Conservation (phyloP, 2,329 filamentous ascomycete species). For the Nothopassalora personata region DNA sequence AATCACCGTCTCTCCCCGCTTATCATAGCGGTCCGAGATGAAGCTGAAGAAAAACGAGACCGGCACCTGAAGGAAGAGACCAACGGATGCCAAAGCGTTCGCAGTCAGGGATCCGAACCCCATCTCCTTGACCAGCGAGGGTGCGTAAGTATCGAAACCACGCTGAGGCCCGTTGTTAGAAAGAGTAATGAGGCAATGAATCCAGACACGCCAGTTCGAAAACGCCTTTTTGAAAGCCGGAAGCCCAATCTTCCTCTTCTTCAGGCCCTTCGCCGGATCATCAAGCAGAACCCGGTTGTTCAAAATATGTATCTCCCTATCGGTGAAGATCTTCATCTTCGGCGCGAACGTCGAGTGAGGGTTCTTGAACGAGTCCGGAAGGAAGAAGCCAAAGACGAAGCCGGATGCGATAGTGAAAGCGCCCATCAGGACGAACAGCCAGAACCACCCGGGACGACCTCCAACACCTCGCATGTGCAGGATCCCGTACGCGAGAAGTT, state of each 20-base stretch:
- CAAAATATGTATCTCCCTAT: constrained; percentile 30
- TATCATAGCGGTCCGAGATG: constrained; percentile 49
- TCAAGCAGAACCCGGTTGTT: constrained; percentile 27
- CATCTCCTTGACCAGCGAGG: constrained; percentile 27
- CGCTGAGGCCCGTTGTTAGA: constrained; percentile 30
- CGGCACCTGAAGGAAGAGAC: constrained; percentile 40
- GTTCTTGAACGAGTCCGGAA: constrained; percentile 30
- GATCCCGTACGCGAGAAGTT: constrained; percentile 42
- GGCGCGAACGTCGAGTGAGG: constrained; percentile 27
- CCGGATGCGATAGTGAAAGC: constrained; percentile 33
- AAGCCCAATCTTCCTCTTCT: constrained; percentile 29
- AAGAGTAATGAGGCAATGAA: constrained; percentile 32
- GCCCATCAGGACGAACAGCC: constrained; percentile 30
- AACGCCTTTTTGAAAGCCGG: constrained; percentile 30
- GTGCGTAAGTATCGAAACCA: constrained; percentile 32
- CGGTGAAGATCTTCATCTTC: constrained; percentile 24
- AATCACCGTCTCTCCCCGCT: constrained; percentile 51
- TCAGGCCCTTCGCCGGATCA: constrained; percentile 29
- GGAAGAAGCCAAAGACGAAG: constrained; percentile 31
- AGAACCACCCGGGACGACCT: constrained; percentile 24
- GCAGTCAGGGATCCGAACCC: constrained; percentile 28
- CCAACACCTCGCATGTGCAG: constrained; percentile 25
- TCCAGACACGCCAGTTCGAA: constrained; percentile 31
- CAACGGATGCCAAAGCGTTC: constrained; percentile 33
- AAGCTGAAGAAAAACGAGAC: constrained; percentile 50